phyloP scores from a whole-genome alignment of 495 filamentous ascomycete genomes.

The Penicillium pulvis region DNA sequence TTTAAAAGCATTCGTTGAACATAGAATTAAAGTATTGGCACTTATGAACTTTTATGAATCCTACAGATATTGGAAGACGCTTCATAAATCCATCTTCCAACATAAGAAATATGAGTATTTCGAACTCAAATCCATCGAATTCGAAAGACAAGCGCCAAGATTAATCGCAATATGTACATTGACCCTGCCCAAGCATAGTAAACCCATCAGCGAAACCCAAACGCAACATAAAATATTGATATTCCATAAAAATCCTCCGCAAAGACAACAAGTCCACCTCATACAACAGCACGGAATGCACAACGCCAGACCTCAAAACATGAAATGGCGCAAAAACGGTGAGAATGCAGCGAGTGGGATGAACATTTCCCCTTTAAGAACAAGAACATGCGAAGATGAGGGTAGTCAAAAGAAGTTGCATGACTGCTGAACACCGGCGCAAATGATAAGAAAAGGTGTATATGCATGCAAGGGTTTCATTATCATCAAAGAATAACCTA shows the following conservation, averaged over 20 bases:
- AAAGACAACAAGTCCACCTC: not conserved
- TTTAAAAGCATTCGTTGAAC: too few relatives aligned
- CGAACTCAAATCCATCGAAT: not conserved
- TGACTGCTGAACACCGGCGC: conserved; percentile 8
- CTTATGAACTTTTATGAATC: too few relatives aligned
- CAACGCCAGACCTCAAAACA: not conserved
- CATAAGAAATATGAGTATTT: not conserved
- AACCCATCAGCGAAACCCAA: not conserved
- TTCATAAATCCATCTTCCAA: too few relatives aligned
- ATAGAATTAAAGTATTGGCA: too few relatives aligned
- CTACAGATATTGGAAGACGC: too few relatives aligned
- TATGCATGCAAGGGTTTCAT: conserved; percentile 25
- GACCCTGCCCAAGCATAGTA: not conserved
- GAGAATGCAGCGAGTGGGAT: not conserved
- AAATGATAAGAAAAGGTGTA: conserved; percentile 6
- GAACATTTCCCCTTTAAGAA: not conserved
- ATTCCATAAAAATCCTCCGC: not conserved
- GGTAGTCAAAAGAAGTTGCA: not conserved
- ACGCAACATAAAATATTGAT: not conserved
- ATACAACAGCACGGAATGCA: not conserved
- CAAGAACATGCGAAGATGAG: not conserved
- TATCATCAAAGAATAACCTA: conserved; percentile 19
- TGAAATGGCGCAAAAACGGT: not conserved
- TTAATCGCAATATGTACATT: conserved; percentile 1
- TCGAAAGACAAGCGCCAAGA: conserved; percentile 1